Conservation (phyloP, 176 grass and related monocot species). For the Rhynchospora pubera region DNA sequence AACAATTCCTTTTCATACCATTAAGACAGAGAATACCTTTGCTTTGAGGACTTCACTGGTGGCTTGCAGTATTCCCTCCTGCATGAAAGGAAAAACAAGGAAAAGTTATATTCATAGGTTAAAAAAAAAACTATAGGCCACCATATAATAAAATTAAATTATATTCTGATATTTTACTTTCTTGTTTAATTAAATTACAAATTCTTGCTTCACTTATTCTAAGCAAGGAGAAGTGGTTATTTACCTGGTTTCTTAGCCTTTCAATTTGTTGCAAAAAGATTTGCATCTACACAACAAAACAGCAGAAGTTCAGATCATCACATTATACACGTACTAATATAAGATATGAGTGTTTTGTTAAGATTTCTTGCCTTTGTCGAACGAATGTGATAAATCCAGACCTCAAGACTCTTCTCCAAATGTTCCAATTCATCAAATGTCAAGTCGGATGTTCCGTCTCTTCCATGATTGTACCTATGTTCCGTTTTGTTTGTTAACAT, state of each 20-base stretch:
- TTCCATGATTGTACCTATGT: constrained; percentile 59
- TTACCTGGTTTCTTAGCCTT: constrained; percentile 71
- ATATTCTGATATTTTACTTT: background rate
- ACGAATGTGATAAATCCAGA: constrained; percentile 53
- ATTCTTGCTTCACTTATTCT: background rate
- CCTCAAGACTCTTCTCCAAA: constrained; percentile 71
- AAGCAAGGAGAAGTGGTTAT: background rate
- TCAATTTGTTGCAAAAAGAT: constrained; percentile 64
- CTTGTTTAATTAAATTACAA: background rate
- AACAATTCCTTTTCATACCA: background rate
- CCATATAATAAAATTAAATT: background rate
- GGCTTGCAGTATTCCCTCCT: constrained; percentile 60
- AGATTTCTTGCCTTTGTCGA: constrained; percentile 35
- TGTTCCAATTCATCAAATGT: constrained; percentile 59
- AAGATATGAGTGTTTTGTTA: background rate
- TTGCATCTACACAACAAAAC: constrained; percentile 60
- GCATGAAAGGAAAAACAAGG: constrained; percentile 18
- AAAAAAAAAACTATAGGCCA: background rate
- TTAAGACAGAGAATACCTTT: constrained; percentile 38
- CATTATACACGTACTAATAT: background rate
- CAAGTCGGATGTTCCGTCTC: constrained; percentile 32
- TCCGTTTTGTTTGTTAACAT: constrained; percentile 3
- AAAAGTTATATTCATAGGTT: background rate
- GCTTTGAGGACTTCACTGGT: constrained; percentile 54
- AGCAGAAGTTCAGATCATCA: background rate